Base-by-base conservation (phyloP, 2,329 filamentous ascomycete species). In the Pyrenophora tritici-repentis region DNA sequence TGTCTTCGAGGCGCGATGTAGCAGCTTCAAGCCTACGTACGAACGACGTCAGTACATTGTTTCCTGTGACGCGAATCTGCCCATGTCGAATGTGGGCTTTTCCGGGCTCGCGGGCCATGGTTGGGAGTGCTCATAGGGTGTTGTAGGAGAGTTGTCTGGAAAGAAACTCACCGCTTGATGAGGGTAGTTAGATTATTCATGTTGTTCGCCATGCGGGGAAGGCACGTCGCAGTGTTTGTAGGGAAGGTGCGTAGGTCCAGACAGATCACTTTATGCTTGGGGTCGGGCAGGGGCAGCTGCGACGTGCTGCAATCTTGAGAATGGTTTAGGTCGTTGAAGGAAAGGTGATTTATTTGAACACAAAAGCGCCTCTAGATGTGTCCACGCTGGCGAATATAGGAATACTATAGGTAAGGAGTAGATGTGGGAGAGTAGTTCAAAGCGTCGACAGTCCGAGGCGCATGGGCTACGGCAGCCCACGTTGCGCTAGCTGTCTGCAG, bases 161-260 rank as follows among this genome's bases (percentile, higher is more conserved):
- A 47, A 41, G 29, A 35, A 22, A 77, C 84, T 66, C 84, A 97
- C 94, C 94, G 86, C 84, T 99, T 99, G 80, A 99, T 97, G 69
- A 99, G 85, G 47, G 94, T 99, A 31, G 91, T 95, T 58, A 99
- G 80, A 73, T 96, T 97, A 78, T 97, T 87, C 91, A 97, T 97
- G 68, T 91, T 90, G 77, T 83, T 89, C 57, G 87, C 84, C 88
- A 92, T 92, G 58, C 54, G 75, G 67, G 69, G 63, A 61, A 65
- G 56, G 56, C 35, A 32, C 50, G 42, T 36, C 53, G 62, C 55
- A 62, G 62, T 60, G 53, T 43, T 59, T 51, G 61, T 64, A 70
- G 64, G 59, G 62, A 53, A 58, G 59, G 35, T 49, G 41, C 53
- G 41, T 53, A 49, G 61, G 49, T 42, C 34, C 36, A 53, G 47